phyloP scores from a whole-genome alignment of 2,329 filamentous ascomycete genomes.

The Calonectria pteridis region DNA sequence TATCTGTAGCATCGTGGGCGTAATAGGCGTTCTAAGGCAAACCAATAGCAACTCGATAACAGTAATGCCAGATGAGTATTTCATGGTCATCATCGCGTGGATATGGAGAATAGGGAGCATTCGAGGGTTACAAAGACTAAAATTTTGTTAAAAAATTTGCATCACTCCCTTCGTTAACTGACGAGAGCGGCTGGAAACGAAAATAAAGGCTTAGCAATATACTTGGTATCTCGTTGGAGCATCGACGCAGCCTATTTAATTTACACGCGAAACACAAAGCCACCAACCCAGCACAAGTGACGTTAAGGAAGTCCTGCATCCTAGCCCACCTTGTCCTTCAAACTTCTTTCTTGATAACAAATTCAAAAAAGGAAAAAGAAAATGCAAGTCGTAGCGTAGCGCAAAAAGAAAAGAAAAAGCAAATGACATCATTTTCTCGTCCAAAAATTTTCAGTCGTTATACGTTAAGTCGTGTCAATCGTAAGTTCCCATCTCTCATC shows the following conservation, averaged over 20 bases:
- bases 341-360: constrained; percentile 14
- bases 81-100: constrained; percentile 6
- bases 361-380: constrained; percentile 12
- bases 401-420: constrained; percentile 24
- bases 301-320: constrained; percentile 32
- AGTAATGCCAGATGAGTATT: constrained; percentile 17
- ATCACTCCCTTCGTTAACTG: not conserved
- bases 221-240: constrained; percentile 23
- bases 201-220: constrained; percentile 17
- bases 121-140: not conserved
- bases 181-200: not conserved
- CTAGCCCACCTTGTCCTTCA: constrained; percentile 28
- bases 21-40: constrained; percentile 48
- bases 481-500: constrained; percentile 34
- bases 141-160: not conserved
- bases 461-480: constrained; percentile 44
- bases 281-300: constrained; percentile 25
- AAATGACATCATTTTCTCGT: constrained; percentile 6
- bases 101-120: constrained; percentile 12
- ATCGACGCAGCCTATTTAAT: constrained; percentile 33
- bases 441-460: constrained; percentile 36
- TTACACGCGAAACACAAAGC: constrained; percentile 37
- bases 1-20: constrained; percentile 45
- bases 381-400: constrained; percentile 31
- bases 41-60: constrained; percentile 16